Percentiles rank a stretch among this genome's conserved stretches.
phyloP scores from a whole-genome alignment of 139 green algal genomes.

The Tetradesmus lagerheimii region DNA sequence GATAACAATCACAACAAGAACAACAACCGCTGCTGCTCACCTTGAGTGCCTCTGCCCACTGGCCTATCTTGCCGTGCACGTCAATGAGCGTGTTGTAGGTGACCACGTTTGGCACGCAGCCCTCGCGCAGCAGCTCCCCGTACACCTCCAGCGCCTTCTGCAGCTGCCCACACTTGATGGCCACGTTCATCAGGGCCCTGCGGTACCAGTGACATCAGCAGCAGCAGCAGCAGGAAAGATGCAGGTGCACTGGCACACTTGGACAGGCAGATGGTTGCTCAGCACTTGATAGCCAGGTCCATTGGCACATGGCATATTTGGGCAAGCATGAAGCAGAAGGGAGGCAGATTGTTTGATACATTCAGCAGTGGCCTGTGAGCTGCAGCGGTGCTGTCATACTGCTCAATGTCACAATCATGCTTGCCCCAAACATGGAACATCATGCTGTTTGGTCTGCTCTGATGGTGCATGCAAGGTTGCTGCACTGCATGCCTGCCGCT shows the following conservation, averaged over 20 bases:
- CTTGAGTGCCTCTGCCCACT: constrained; percentile 75
- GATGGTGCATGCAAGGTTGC: too few species aligned
- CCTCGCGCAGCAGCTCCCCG: constrained; percentile 67
- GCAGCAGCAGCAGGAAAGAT: background rate
- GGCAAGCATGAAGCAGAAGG: background rate
- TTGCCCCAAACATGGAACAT: too few species aligned
- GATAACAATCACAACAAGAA: too few species aligned
- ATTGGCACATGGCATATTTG: background rate
- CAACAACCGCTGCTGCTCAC: too few species aligned
- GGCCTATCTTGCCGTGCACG: constrained; percentile 79
- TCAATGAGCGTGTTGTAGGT: constrained; percentile 88
- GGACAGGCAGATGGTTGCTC: too few species aligned
- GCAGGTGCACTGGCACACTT: background rate
- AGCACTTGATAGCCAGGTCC: too few species aligned
- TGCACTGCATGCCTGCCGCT: too few species aligned
- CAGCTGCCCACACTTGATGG: constrained; percentile 83
- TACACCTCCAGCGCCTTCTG: constrained; percentile 81
- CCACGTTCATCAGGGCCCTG: constrained; percentile 90
- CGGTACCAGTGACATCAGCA: background rate
- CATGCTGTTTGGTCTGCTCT: too few species aligned
- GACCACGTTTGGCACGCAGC: constrained; percentile 70
- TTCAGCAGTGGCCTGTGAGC: background rate
- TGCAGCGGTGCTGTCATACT: too few species aligned
- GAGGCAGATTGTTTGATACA: too few species aligned
- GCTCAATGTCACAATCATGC: too few species aligned